Evolutionary conservation across 768 basidiomycete species (phyloP).

Genomic region (Hygrocybe coccinea): DNA sequence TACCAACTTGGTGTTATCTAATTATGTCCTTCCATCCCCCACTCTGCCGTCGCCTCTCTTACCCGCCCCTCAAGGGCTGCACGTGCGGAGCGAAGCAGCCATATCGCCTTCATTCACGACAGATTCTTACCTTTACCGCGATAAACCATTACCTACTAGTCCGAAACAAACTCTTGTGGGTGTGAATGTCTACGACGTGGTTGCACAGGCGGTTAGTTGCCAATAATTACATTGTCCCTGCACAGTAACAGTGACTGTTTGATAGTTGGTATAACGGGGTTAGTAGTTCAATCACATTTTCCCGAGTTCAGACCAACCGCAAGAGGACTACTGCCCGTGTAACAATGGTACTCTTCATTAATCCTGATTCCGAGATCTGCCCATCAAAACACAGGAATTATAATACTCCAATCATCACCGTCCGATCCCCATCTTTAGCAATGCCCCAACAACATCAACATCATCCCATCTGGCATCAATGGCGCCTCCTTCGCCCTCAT

Average conservation of each 20-base stretch:
- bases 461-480: conserved; percentile 67
- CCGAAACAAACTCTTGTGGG: neutral
- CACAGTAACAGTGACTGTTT: no score
- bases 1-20: neutral
- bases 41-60: neutral
- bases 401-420: conserved; percentile 34
- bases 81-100: neutral
- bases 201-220: neutral
- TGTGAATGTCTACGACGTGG: neutral
- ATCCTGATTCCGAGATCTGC: no score
- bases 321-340: no score
- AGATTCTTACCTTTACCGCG: neutral
- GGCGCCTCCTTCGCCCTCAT: conserved; percentile 12
- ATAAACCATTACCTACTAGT: neutral
- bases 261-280: no score
- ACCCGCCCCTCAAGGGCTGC: neutral
- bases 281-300: no score
- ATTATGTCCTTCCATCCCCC: neutral
- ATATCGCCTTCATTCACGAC: neutral
- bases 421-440: conserved; percentile 82
- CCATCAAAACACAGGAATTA: neutral
- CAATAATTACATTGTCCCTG: neutral
- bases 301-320: no score
- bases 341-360: no score
- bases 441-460: conserved; percentile 83